Evolutionary conservation across 148 eudicot genomes (phyloP).

Genomic region (Chenopodium album): DNA sequence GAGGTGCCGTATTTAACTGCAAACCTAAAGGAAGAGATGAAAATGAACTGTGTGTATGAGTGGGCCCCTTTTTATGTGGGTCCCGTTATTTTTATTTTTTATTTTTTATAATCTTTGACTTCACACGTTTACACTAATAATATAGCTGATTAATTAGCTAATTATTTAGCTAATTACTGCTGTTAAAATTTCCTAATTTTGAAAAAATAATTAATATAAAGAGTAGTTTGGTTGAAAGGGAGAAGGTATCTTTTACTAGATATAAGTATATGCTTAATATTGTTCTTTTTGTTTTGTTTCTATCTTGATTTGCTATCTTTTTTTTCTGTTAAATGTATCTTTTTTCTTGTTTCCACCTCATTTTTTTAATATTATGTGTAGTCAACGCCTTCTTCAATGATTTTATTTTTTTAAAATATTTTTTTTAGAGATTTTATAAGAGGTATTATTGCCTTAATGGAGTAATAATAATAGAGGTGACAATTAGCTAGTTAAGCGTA

Average conservation of each 20-base stretch:
- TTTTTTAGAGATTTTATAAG: too few species aligned
- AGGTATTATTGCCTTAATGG: too few species aligned
- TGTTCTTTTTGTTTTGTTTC: neutral
- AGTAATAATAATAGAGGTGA: too few species aligned
- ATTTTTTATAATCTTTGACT: neutral
- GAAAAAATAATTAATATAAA: neutral
- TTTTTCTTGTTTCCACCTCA: neutral
- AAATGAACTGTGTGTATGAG: neutral
- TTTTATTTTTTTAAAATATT: neutral
- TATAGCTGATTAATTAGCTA: too few species aligned
- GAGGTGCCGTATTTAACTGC: constrained; percentile 3
- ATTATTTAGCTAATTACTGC: too few species aligned
- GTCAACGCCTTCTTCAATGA: neutral
- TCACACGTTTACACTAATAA: neutral
- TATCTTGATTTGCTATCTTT: neutral
- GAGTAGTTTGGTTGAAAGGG: neutral
- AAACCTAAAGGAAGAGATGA: neutral
- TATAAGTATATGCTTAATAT: neutral
- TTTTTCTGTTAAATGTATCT: neutral
- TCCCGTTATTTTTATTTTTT: too few species aligned
- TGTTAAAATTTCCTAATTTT: neutral
- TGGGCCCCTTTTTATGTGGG: neutral
- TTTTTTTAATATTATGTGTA: neutral
- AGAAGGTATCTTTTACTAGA: constrained; percentile 5
- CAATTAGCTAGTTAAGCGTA: too few species aligned